Percentiles rank a stretch among this genome's conserved stretches.
These are phyloP conservation scores for Citropsis articulata DNA, from an alignment of 345 rosid species.

Conservation along the genomic window DNA sequence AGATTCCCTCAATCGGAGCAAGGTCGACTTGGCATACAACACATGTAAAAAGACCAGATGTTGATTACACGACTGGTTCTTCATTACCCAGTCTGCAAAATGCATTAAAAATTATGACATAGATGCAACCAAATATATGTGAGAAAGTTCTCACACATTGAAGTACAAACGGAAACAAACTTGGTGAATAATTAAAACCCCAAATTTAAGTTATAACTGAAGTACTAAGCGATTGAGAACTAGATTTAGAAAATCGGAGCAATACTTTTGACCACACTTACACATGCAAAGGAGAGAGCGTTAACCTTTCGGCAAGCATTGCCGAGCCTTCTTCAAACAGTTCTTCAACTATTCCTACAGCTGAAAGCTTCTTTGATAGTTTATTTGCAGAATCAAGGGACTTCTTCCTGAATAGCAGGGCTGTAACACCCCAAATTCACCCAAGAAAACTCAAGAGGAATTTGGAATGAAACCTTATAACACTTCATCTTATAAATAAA, in stretches of 20 bases:
- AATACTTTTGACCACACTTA: neutral
- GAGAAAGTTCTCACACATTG: neutral
- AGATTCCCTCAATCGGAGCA: constrained; percentile 73
- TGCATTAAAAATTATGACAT: neutral
- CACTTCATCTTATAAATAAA: too few species aligned
- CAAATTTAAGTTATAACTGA: neutral
- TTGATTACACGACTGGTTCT: constrained; percentile 34
- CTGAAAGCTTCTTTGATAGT: constrained; percentile 61
- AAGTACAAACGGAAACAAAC: neutral
- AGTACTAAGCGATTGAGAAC: neutral
- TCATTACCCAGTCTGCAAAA: constrained; percentile 64
- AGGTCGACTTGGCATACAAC: constrained; percentile 83
- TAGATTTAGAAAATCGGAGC: neutral
- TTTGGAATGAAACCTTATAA: too few species aligned
- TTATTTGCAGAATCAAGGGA: constrained; percentile 50
- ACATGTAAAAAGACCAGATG: constrained; percentile 65
- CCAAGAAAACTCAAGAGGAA: too few species aligned
- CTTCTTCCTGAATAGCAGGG: constrained; percentile 56
- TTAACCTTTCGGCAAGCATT: constrained; percentile 87
- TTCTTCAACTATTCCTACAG: constrained; percentile 80
- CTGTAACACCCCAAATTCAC: too few species aligned
- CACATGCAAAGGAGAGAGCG: neutral
- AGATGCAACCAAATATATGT: neutral
- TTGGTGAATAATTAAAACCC: neutral
- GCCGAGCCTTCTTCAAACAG: constrained; percentile 97